These are phyloP conservation scores for Lactarius hengduanensis DNA, from an alignment of 768 basidiomycete species.

Conservation along the genomic window DNA sequence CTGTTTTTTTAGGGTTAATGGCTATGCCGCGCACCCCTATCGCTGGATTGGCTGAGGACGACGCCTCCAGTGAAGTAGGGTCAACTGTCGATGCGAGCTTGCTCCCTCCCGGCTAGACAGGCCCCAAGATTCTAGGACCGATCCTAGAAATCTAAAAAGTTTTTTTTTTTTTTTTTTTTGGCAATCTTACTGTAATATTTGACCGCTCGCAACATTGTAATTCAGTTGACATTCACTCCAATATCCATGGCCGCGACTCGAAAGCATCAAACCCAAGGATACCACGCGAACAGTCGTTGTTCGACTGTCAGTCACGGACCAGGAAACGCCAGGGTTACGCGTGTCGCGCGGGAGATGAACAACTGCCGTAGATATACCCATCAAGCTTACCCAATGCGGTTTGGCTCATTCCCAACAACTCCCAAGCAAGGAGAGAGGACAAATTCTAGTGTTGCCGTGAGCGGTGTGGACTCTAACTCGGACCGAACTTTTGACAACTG, in stretches of 20 bases:
- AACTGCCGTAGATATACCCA: background rate
- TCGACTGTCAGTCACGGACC: background rate
- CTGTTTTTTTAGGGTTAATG: conserved; percentile 72
- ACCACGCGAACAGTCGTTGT: background rate
- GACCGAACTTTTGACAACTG: too few species aligned
- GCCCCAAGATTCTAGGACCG: background rate
- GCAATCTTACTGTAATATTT: background rate
- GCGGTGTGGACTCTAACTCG: too few species aligned
- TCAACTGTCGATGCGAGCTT: conserved; percentile 84
- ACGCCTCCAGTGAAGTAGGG: conserved; percentile 47
- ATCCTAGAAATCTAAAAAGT: too few species aligned
- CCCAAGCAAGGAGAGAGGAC: too few species aligned
- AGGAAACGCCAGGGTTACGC: background rate
- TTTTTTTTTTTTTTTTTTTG: too few species aligned
- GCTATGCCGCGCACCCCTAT: conserved; percentile 97
- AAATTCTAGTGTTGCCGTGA: too few species aligned
- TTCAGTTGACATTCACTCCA: background rate
- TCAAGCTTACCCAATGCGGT: background rate
- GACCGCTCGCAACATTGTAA: background rate
- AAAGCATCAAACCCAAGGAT: background rate
- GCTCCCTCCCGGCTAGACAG: conserved; percentile 81
- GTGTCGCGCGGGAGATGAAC: conserved; percentile 4
- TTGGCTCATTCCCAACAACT: background rate
- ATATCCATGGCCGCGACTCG: background rate
- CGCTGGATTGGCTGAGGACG: conserved; percentile 53